These are phyloP conservation scores for Calycina herbarum DNA, from an alignment of 2,329 filamentous ascomycete genomes.

Conservation along the genomic window DNA sequence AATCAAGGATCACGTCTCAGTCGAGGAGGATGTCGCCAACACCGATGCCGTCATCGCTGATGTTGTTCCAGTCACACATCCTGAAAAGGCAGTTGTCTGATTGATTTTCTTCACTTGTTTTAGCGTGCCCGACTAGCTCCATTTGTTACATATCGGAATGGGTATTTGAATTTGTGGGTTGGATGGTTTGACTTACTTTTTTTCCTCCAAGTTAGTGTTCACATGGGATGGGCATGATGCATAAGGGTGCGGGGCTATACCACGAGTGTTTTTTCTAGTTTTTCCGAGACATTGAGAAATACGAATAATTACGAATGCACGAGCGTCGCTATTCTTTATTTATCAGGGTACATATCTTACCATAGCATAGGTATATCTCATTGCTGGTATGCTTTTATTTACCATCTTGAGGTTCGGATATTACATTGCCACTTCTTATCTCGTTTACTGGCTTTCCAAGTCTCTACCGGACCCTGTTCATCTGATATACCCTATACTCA, in stretches of 20 bases:
- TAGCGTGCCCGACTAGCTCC: not conserved
- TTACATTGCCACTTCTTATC: not conserved
- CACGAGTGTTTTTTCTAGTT: not conserved
- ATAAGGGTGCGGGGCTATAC: not conserved
- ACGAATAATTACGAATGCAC: not conserved
- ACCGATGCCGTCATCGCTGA: constrained; percentile 80
- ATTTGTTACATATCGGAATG: constrained; percentile 1
- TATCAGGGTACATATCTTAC: no score
- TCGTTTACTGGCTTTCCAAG: not conserved
- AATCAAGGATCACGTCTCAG: constrained; percentile 76
- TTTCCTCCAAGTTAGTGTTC: not conserved
- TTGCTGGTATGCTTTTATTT: not conserved
- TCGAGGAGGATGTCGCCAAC: constrained; percentile 82
- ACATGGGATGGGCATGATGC: not conserved
- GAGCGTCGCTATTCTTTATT: not conserved
- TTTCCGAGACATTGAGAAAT: not conserved
- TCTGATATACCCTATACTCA: not conserved
- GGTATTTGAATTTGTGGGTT: not conserved
- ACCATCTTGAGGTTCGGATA: not conserved
- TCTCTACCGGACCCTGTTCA: not conserved
- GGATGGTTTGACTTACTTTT: not conserved
- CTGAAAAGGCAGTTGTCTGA: constrained; percentile 22
- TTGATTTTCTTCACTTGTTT: constrained; percentile 1
- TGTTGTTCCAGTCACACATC: constrained; percentile 45
- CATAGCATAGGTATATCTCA: no score